Evolutionary conservation across 176 grass and related monocot species (phyloP), one percentile per base, ranked within the genome.

Genomic region (Carex parvula): DNA sequence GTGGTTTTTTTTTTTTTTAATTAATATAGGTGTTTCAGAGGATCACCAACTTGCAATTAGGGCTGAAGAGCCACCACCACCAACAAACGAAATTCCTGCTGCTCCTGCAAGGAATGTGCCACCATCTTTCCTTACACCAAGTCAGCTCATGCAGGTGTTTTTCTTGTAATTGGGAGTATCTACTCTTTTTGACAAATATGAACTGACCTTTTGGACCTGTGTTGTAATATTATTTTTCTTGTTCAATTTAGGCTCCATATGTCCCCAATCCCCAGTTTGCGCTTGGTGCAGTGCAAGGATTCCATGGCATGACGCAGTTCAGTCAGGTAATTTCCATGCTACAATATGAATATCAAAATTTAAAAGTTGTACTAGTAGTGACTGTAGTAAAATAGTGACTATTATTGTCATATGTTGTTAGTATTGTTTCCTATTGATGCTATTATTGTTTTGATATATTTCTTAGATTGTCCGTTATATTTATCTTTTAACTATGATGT

Each of bases 131-230:
- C 87, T 94, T 86, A 82, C 83, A 39, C 79, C 90, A 84, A 91
- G 58, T 65, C 92, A 89, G 82, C 80, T 94, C 15, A 92, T 97
- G 85, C 94, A 97, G 94, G 94, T 97, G 84, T 60, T 29, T 85
- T 54, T 26, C 70, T 89, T 63, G 10, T 79, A 16, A 14, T 76
- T 42, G 30, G 17, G 11, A 29, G 41, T 83, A 53, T 65, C 3
- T 30, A 52, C 44, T 67, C 21, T n/a, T 30, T 39, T 22, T 68
- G 33, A 30, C 18, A 68, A 67, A 65, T 53, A 50, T 68, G 21
- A 68, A 64, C 16, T 54, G 17, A 52, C 46, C 72, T 63, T 58
- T 67, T 65, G 35, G 22, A 66, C 16, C 15, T 67, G 26, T 83
- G 37, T 75, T 75, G 70, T 53, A 15, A 75, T 62, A 12, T 52